Conservation (phyloP, 169 alveolate species). For the Eimeria necatrix region DNA sequence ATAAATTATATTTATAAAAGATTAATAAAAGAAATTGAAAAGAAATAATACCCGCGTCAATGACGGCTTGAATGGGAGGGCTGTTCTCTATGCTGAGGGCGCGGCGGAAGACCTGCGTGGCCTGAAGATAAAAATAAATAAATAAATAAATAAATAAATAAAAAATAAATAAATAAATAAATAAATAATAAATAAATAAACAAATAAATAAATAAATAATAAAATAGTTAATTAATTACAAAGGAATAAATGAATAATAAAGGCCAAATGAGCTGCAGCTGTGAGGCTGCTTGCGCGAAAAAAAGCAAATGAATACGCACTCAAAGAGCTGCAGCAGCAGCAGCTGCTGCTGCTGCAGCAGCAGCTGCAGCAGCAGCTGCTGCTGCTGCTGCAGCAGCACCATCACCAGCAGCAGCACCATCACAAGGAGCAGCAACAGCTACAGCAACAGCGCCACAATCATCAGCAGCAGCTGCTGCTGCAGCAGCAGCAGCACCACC, state of each 20-base stretch:
- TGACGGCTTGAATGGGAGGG: slow-evolving; percentile 96
- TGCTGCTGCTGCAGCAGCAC: no score
- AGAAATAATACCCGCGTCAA: slow-evolving; percentile 4
- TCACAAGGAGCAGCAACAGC: no score
- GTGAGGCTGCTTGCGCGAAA: no score
- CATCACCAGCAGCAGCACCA: no score
- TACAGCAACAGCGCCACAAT: no score
- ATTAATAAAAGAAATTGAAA: not conserved
- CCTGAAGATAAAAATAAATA: not conserved
- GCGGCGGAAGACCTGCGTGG: slow-evolving; percentile 89
- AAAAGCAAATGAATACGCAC: not conserved
- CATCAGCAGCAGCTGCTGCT: no score
- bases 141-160: not conserved
- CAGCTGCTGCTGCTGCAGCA: no score
- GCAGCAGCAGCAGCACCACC: no score
- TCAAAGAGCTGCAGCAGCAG: not conserved
- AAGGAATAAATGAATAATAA: not conserved
- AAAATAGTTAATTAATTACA: not conserved
- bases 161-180: not conserved
- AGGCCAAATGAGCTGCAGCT: not conserved
- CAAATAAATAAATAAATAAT: not conserved
- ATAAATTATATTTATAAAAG: no score
- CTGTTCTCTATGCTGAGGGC: slow-evolving; percentile 94
- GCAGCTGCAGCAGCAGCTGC: no score
- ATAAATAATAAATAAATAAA: not conserved